Percentiles rank a stretch among this genome's conserved stretches.
These are phyloP conservation scores for Floccularia luteovirens DNA, from an alignment of 768 basidiomycete genomes.

Conservation along the genomic window DNA sequence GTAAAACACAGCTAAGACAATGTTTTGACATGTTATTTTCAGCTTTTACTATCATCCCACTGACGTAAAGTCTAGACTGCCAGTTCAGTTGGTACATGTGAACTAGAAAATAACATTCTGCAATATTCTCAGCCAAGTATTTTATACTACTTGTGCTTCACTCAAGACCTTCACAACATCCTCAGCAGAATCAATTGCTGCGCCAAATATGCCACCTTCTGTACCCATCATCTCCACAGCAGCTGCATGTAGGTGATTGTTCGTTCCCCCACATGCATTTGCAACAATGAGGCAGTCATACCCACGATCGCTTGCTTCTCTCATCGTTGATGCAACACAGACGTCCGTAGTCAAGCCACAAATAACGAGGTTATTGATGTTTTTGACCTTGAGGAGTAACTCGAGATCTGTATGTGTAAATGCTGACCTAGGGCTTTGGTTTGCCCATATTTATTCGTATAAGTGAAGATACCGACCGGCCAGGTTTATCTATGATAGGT, in stretches of 20 bases:
- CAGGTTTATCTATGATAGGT: slow-evolving; percentile 6
- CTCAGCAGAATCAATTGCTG: slow-evolving; percentile 1
- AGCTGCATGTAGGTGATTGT: not conserved
- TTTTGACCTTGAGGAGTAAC: slow-evolving; percentile 4
- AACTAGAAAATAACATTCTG: too few species aligned
- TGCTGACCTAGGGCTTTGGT: slow-evolving; percentile 1
- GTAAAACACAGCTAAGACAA: too few species aligned
- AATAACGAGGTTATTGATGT: slow-evolving; percentile 3
- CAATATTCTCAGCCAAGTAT: too few species aligned
- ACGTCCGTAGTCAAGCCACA: slow-evolving; percentile 6
- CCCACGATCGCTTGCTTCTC: slow-evolving; percentile 4
- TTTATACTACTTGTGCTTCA: too few species aligned
- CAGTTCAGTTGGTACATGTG: too few species aligned
- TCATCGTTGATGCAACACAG: slow-evolving; percentile 5
- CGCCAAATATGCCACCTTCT: slow-evolving; percentile 6
- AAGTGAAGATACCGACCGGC: not conserved
- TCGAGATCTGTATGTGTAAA: slow-evolving; percentile 6
- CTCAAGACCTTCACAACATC: slow-evolving; percentile 1
- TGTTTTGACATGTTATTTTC: too few species aligned
- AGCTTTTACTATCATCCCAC: too few species aligned
- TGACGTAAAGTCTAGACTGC: too few species aligned
- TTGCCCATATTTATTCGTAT: not conserved
- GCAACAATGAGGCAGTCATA: slow-evolving; percentile 5
- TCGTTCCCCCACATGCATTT: slow-evolving; percentile 4
- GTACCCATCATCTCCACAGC: slow-evolving; percentile 3